phyloP scores from a whole-genome alignment of 495 filamentous ascomycete genomes.

The Penicillium angulare region DNA sequence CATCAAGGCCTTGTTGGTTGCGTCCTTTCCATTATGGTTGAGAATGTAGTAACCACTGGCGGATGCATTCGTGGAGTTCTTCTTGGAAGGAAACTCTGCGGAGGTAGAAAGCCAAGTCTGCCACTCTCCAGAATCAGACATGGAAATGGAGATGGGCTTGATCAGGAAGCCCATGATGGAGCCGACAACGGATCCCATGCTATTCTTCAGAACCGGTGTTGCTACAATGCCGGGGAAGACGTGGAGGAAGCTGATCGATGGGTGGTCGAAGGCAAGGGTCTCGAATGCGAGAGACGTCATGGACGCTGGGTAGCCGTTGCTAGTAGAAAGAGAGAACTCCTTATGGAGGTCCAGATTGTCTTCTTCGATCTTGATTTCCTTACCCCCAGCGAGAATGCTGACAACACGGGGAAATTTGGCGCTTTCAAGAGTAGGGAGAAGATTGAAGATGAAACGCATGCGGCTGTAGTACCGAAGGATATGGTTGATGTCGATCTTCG shows the following conservation, averaged over 20 bases:
- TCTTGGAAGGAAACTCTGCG: conserved; percentile 2
- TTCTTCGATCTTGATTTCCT: conserved; percentile 48
- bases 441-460: conserved; percentile 34
- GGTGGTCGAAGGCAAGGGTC: conserved; percentile 25
- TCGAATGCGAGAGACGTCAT: conserved; percentile 12
- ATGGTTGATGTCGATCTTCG: conserved; percentile 29
- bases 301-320: conserved; percentile 18
- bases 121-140: background rate
- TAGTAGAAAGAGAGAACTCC: conserved; percentile 13
- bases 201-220: conserved; percentile 20
- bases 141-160: background rate
- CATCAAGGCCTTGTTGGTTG: conserved; percentile 36
- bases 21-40: conserved; percentile 39
- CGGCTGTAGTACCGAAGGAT: conserved; percentile 39
- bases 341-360: conserved; percentile 41
- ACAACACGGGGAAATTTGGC: conserved; percentile 48
- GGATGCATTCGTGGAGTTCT: conserved; percentile 2
- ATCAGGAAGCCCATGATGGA: conserved; percentile 3
- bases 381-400: conserved; percentile 44
- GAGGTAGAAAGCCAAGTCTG: background rate
- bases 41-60: conserved; percentile 52
- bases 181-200: conserved; percentile 3
- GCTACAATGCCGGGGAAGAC: conserved; percentile 38
- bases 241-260: conserved; percentile 34
- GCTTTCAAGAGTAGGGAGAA: conserved; percentile 33